Evolutionary conservation across 352 stramenopile species (phyloP), one percentile per base, ranked within the genome.

Genomic region (Thalassiosira livingstoniorum): DNA sequence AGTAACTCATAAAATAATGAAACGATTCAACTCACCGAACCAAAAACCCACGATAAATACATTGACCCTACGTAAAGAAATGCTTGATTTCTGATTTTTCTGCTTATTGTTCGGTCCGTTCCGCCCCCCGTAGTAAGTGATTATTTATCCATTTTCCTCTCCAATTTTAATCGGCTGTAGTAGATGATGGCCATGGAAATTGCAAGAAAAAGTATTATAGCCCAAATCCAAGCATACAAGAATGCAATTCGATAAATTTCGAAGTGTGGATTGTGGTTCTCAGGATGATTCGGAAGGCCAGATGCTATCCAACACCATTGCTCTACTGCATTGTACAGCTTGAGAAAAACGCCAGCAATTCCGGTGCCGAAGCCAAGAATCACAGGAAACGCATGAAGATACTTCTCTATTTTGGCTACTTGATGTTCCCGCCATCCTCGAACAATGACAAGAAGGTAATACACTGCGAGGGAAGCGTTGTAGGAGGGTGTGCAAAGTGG

Each of bases 391-490:
- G 58, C 58, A 43, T 79, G 75, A 27, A 83, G 39, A 35, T 64
- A 70, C 25, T 71, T 78, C 23, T 70, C 65, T 4, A 54, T 35
- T 47, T 51, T 58, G 11, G 18, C 25, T n/a, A 83, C 27, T 11
- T 60, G 53, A 3, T 75, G n/a, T 57, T 88, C 77, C 7, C 63
- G 54, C 43, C 70, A 67, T 32, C 74, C 69, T 55, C 70, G 72
- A 5, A 74, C 68, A n/a, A 88, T 67, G 2, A 86, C 77, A 4
- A 88, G 66, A 18, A 88, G 11, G 35, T 81, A 88, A 55, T 88
- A 88, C 0, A 82, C 31, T 7, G 77, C 64, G 10, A 88, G 63
- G 2, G 57, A 86, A 29, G 61, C 37, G 47, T 88, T 88, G 66
- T 84, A 88, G 0, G 64, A 53, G 5, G 73, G 78, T n/a, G 54